Base-by-base conservation (phyloP, 331 rosid species). In the Rhamnella rubrinervis region DNA sequence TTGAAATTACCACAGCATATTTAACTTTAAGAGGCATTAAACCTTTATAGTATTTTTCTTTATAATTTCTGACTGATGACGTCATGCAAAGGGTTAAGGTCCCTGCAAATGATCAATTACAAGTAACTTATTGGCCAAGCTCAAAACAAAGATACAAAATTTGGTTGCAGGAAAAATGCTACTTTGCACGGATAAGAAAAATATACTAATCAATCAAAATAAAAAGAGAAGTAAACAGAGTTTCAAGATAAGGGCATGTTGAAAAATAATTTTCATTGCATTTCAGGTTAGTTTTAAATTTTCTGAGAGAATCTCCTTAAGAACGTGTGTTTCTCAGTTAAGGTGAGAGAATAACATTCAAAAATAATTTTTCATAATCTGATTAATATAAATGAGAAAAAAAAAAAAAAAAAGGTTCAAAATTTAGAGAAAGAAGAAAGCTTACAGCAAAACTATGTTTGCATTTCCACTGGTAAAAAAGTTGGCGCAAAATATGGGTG, bases 401-500 rank as follows among this genome's bases (percentile, higher is more conserved):
- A 9, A 41, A 41, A 41, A 41, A n/a, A n/a, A n/a, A n/a, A n/a
- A n/a, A n/a, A n/a, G 2, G 47, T 41, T 12, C 47, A 41, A 41
- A 7, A 41, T 6, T 41, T 41, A 41, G 17, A 59, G 51, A 50
- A 63, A 71, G 77, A 84, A 58, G 72, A 66, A 62, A 77, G 75
- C 97, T 90, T 78, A 93, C 96, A 90, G 61, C 47, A 93, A 96
- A 63, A 88, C 75, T 61, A 93, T 93, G 82, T 78, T 93, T 50
- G 86, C 80, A 68, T 64, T 83, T 49, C 87, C 83, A 19, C 82
- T 72, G 59, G 91, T 76, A 87, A 93, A 90, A 81, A 91, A 74
- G 80, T 93, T 93, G 23, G 97, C 98, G 76, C 97, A 90, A 79
- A 90, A 93, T 77, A 90, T 88, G 75, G 98, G 97, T 39, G 84